phyloP scores from a whole-genome alignment of 140 eudicot species.

The Flaveria floridana region DNA sequence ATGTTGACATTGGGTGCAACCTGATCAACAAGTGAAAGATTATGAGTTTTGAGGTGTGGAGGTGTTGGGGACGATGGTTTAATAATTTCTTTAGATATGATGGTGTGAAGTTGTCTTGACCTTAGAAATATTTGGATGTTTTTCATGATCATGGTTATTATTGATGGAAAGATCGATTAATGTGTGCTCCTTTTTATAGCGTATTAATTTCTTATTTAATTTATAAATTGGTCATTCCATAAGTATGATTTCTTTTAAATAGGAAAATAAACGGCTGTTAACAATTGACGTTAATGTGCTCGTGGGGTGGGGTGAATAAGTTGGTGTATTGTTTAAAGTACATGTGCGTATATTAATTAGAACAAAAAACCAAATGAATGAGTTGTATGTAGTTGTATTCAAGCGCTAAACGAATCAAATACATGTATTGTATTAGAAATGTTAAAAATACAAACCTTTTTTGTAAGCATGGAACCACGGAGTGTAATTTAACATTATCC shows the following conservation, averaged over 20 bases:
- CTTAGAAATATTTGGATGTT: slow-evolving; percentile 3
- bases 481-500: too few relatives aligned
- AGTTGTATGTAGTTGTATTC: neutral
- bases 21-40: slow-evolving; percentile 34
- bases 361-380: neutral
- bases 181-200: neutral
- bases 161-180: neutral
- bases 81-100: slow-evolving; percentile 21
- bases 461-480: too few relatives aligned
- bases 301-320: neutral
- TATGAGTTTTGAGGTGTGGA: slow-evolving; percentile 23
- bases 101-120: slow-evolving; percentile 18
- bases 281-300: neutral
- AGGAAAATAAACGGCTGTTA: neutral
- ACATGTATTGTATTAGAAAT: neutral
- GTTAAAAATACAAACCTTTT: too few relatives aligned
- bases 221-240: neutral
- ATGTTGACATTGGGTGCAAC: slow-evolving; percentile 24
- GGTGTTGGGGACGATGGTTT: slow-evolving; percentile 30
- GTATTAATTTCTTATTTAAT: neutral
- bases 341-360: neutral
- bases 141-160: neutral
- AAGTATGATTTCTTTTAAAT: neutral
- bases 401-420: neutral
- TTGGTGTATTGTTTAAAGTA: neutral